Evolutionary conservation across 192 early-diverging fungal species (phyloP), one percentile per base, ranked within the genome.

Genomic region (Linnemannia schmuckeri): DNA sequence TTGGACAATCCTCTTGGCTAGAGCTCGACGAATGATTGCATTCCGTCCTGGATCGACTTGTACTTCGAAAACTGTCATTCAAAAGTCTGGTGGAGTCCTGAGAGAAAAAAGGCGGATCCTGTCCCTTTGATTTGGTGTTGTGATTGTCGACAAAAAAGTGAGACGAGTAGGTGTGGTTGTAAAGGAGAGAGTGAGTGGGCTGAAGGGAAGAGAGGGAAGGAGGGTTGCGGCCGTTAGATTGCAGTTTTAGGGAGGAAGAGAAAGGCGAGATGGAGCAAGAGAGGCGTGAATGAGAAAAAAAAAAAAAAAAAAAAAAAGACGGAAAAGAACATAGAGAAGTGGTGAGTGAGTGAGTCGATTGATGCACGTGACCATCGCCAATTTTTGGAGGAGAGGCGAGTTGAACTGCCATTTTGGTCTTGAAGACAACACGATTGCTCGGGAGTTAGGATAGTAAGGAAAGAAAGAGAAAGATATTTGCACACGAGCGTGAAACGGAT

Each of bases 1-100:
- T 13, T 72, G 84, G 37, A 81, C 78, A 68, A 86, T 86, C 76
- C 84, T 75, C 74, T 81, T 86, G 35, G 84, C 84, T 46, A 86
- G 70, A 40, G 79, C 84, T 41, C 79, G 78, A 70, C 84, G 84
- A 81, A 86, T 80, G 38, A 78, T 46, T 20, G 79, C 75, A 81
- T 86, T 86, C 75, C 84, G 74, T 57, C 81, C 84, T 73, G 84
- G 79, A 78, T 86, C 79, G 41, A 86, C 55, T 73, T 86, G 84
- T 72, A 86, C 33, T 81, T 86, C 84, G 69, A 81, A 86, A n/a
- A 78, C 84, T 76, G 78, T 80, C 79, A 86, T 83, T 78, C 82
- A 78, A 66, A 61, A 33, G 9, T 33, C 2, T 35, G 61, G 12
- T 33, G 30, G n/a, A 66, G 61, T 66, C 61, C 61, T 66, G 30